Conservation (phyloP, 495 filamentous ascomycete genomes). For the Neurospora sp. region DNA sequence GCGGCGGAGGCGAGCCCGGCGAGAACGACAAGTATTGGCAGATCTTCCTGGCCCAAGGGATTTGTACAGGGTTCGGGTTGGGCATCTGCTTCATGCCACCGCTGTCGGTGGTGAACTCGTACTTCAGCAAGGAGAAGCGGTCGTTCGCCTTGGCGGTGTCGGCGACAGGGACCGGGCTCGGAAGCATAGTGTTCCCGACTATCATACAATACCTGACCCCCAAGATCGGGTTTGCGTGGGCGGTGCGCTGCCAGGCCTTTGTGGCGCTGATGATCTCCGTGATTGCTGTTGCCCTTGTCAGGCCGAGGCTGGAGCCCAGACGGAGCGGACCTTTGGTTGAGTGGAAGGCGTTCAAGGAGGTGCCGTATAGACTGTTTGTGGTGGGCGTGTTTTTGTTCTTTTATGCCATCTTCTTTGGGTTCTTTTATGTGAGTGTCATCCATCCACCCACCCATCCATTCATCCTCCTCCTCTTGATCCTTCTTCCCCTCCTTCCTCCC, state of each 20-base stretch:
- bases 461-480: background rate
- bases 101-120: conserved; percentile 29
- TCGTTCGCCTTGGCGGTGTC: conserved; percentile 27
- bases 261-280: conserved; percentile 26
- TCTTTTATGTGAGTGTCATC: conserved; percentile 31
- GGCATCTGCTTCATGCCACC: conserved; percentile 37
- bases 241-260: conserved; percentile 31
- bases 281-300: conserved; percentile 21
- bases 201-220: conserved; percentile 34
- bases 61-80: conserved; percentile 31
- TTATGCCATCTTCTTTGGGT: conserved; percentile 36
- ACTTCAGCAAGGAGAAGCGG: conserved; percentile 26
- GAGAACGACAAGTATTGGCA: conserved; percentile 25
- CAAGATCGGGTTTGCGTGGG: conserved; percentile 34
- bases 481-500: background rate
- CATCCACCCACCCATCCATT: background rate
- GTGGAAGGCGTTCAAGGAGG: conserved; percentile 33
- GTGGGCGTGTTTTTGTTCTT: conserved; percentile 27
- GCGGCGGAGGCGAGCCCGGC: background rate
- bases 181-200: conserved; percentile 33
- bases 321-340: conserved; percentile 29
- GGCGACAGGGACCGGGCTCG: conserved; percentile 32
- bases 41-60: conserved; percentile 35
- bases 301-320: conserved; percentile 23
- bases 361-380: conserved; percentile 29